Evolutionary conservation across 768 basidiomycete species (phyloP), one percentile per base, ranked within the genome.

Genomic region (Lactarius trivialis): DNA sequence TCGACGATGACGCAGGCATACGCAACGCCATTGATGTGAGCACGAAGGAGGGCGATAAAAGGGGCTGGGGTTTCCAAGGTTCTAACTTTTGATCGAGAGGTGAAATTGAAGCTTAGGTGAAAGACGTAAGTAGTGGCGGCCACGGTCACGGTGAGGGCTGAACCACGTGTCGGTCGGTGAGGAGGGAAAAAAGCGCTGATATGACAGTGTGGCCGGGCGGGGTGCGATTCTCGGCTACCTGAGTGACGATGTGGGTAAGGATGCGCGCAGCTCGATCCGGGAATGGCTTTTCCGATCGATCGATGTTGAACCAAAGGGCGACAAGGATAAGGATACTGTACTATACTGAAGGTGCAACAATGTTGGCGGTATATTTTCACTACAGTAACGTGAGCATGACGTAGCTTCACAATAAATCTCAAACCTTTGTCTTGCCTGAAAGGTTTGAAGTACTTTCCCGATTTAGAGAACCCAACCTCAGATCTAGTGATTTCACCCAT

Each of bases 151-250:
- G 79, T 66, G 67, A 91, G 2, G 91, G 91, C 89, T 90, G 65
- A 52, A 32, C 24, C 15, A 52, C 24, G 55, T 32, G 32, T 19
- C 30, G 30, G 36, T 57, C 33, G 39, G 55, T 24, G 30, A 58
- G 60, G 21, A 37, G 3, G 14, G 14, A 8, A 14, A 6, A 52
- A 41, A 14, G 12, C 12, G 15, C n/a, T 26, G 37, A 34, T 48
- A 67, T 57, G n/a, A 89, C 88, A 57, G 88, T 75, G 53, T 90
- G 64, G 61, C 85, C 82, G 68, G 82, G 82, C 34, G 85, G 75
- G 0, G 91, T 90, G 8, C 93, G 94, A 69, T 91, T 95, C 71
- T 98, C 95, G 58, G 97, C 89, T 51, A 94, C 71, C 74, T 98
- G 96, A 21, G 87, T 90, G 37, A 86, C 84, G 21, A 93, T 81